phyloP scores from a whole-genome alignment of 768 basidiomycete species.

The Leccinum broughii region DNA sequence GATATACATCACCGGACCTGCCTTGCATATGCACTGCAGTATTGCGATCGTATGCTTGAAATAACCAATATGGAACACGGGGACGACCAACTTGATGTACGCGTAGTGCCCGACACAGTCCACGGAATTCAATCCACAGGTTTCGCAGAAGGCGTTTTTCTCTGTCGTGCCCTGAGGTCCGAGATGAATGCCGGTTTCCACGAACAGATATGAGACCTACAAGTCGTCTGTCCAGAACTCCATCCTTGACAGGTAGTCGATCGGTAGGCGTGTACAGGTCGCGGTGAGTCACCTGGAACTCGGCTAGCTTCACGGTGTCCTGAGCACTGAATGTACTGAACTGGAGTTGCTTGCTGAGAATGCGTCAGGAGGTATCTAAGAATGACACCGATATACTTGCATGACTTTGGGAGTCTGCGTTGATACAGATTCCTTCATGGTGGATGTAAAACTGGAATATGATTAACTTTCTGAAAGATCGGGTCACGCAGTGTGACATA shows the following conservation, averaged over 20 bases:
- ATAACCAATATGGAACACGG: slow-evolving; percentile 98
- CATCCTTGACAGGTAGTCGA: slow-evolving; percentile 84
- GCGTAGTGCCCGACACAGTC: slow-evolving; percentile 99
- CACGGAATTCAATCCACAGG: slow-evolving; percentile 87
- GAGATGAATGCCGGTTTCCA: not conserved
- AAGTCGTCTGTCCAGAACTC: slow-evolving; percentile 89
- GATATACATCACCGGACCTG: slow-evolving; percentile 26
- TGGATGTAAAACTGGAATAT: not conserved
- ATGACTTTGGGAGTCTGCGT: slow-evolving; percentile 83
- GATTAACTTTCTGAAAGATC: not conserved
- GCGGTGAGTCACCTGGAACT: slow-evolving; percentile 92
- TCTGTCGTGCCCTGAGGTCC: slow-evolving; percentile 83
- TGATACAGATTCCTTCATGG: slow-evolving; percentile 79
- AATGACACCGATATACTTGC: slow-evolving; percentile 39
- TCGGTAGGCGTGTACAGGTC: slow-evolving; percentile 88
- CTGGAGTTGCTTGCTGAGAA: slow-evolving; percentile 86
- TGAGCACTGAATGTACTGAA: slow-evolving; percentile 93
- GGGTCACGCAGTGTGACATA: slow-evolving; percentile 20
- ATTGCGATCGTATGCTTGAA: slow-evolving; percentile 95
- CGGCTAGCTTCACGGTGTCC: slow-evolving; percentile 93
- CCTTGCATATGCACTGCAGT: slow-evolving; percentile 97
- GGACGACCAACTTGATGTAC: slow-evolving; percentile 95
- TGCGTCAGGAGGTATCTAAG: slow-evolving; percentile 7
- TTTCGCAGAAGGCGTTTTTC: slow-evolving; percentile 90
- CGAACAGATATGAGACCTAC: slow-evolving; percentile 44